These are phyloP conservation scores for Pythium aristosporum DNA, from an alignment of 352 stramenopile genomes.

Conservation along the genomic window DNA sequence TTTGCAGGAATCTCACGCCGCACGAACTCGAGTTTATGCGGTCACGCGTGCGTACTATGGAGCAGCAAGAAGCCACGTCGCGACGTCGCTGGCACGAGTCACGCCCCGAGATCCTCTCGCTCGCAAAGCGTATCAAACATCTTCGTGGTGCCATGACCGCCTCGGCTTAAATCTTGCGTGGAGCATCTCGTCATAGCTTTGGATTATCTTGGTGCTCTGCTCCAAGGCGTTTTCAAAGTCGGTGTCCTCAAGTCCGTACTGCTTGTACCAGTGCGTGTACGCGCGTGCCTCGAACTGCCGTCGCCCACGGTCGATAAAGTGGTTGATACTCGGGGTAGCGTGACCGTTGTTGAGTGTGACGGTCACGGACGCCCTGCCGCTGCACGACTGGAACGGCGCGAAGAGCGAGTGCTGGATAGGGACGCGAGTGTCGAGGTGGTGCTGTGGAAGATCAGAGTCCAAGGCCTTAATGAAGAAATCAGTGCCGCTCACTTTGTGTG, in stretches of 20 bases:
- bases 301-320: slow-evolving; percentile 46
- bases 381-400: slow-evolving; percentile 21
- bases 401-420: slow-evolving; percentile 12
- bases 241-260: slow-evolving; percentile 52
- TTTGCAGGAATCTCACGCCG: background rate
- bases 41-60: slow-evolving; percentile 18
- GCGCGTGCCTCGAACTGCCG: slow-evolving; percentile 43
- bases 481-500: background rate
- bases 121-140: slow-evolving; percentile 26
- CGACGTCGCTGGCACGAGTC: slow-evolving; percentile 20
- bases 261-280: slow-evolving; percentile 65
- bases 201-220: slow-evolving; percentile 35
- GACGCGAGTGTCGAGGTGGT: slow-evolving; percentile 13
- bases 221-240: slow-evolving; percentile 51
- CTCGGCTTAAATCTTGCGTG: background rate
- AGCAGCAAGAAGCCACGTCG: slow-evolving; percentile 20
- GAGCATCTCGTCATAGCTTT: slow-evolving; percentile 35
- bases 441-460: slow-evolving; percentile 4
- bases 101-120: slow-evolving; percentile 29
- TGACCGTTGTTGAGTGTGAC: slow-evolving; percentile 55
- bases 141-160: background rate
- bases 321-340: slow-evolving; percentile 36
- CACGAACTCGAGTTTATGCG: slow-evolving; percentile 22
- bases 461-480: background rate
- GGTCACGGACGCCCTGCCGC: slow-evolving; percentile 32